Conservation (phyloP, 371 early-diverging fungal genomes). For the Actinomortierella wolfii region DNA sequence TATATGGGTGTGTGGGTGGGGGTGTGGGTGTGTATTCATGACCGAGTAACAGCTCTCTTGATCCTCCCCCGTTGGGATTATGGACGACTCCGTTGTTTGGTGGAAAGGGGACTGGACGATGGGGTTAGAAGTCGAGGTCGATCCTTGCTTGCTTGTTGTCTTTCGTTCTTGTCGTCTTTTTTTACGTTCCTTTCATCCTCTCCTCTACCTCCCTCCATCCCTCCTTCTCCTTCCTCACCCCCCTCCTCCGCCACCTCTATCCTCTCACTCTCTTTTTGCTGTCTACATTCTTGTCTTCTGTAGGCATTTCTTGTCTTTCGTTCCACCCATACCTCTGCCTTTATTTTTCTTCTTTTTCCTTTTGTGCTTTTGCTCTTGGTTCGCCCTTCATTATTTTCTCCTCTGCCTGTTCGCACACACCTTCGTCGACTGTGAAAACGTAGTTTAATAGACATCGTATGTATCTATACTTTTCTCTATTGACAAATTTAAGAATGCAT, state of each 20-base stretch:
- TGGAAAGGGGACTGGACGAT: not conserved
- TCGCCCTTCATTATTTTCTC: not conserved
- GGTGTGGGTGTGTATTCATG: no score
- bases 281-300: no score
- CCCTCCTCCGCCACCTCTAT: not conserved
- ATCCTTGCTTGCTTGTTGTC: not conserved
- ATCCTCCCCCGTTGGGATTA: no score
- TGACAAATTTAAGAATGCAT: no score
- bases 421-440: no score
- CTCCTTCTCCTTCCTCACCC: not conserved
- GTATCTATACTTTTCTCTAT: no score
- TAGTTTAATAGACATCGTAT: no score
- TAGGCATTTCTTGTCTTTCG: no score
- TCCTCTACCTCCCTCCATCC: not conserved
- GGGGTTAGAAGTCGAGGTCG: not conserved
- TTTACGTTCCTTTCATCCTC: constrained; percentile 1
- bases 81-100: no score
- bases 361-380: not conserved
- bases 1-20: no score
- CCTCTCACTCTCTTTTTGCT: not conserved
- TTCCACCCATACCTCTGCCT: no score
- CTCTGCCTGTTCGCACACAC: not conserved
- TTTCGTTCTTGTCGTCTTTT: not conserved
- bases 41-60: no score
- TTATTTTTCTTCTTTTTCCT: not conserved